Evolutionary conservation across 768 basidiomycete species (phyloP).

Genomic region (Russula emetica): DNA sequence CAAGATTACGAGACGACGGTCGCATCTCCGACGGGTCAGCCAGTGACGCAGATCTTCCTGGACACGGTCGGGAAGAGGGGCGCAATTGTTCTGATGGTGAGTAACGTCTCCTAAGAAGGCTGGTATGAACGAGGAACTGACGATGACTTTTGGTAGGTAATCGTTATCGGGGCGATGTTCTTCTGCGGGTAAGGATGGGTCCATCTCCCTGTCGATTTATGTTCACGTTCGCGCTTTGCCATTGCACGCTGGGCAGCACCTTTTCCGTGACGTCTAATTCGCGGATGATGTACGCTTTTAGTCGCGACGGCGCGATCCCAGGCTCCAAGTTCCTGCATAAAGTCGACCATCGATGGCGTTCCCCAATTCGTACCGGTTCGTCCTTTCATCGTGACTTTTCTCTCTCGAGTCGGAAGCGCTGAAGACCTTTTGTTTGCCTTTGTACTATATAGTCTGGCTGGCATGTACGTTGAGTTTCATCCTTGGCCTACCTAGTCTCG

Average conservation of each 20-base stretch:
- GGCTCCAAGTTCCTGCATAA: conserved; percentile 63
- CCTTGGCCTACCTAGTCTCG: conserved; percentile 68
- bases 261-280: conserved; percentile 78
- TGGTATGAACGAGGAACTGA: too few species aligned
- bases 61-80: conserved; percentile 72
- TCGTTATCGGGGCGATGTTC: conserved; percentile 69
- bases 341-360: conserved; percentile 54
- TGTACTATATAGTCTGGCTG: conserved; percentile 64
- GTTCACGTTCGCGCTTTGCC: not conserved
- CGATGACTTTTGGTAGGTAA: conserved; percentile 38
- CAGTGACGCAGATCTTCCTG: conserved; percentile 74
- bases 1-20: conserved; percentile 61
- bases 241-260: conserved; percentile 39
- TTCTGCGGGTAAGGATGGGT: conserved; percentile 53
- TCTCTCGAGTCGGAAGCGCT: not conserved
- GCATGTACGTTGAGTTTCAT: conserved; percentile 73
- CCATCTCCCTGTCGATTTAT: not conserved
- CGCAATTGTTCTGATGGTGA: conserved; percentile 68
- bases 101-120: conserved; percentile 5
- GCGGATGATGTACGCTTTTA: conserved; percentile 80
- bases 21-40: conserved; percentile 53
- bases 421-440: not conserved
- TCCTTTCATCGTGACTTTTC: not conserved
- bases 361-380: conserved; percentile 64
- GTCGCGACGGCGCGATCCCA: conserved; percentile 70